phyloP scores from a whole-genome alignment of 163 green algal species.

The Prototheca cutis region DNA sequence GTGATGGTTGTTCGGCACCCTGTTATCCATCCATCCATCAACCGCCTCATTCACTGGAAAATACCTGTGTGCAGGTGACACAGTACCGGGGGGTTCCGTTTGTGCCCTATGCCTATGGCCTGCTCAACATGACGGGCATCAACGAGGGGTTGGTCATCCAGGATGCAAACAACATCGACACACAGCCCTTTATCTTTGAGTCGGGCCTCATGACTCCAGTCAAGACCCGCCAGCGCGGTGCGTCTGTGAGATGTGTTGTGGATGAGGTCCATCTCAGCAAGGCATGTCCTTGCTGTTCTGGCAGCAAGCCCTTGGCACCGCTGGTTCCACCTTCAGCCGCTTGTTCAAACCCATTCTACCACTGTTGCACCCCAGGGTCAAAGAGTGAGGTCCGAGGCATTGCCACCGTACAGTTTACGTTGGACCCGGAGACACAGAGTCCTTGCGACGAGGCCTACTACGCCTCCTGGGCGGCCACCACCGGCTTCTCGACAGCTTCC shows the following conservation, averaged over 20 bases:
- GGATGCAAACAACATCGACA: slow-evolving; percentile 6
- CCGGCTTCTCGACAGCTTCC: slow-evolving; percentile 14
- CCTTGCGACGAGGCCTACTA: slow-evolving; percentile 16
- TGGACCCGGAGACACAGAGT: slow-evolving; percentile 1
- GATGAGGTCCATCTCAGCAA: too few species aligned
- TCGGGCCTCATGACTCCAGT: slow-evolving; percentile 10
- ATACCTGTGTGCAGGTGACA: too few species aligned
- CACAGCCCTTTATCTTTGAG: slow-evolving; percentile 14
- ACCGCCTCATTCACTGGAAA: too few species aligned
- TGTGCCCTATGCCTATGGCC: background rate
- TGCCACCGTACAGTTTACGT: slow-evolving; percentile 5
- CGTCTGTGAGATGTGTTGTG: too few species aligned
- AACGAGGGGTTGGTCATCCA: slow-evolving; percentile 20
- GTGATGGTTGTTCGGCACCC: too few species aligned
- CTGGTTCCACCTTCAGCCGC: too few species aligned
- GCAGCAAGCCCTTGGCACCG: too few species aligned
- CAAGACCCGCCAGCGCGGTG: background rate
- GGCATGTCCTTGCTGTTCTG: too few species aligned
- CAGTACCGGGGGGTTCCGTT: slow-evolving; percentile 9
- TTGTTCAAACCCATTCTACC: too few species aligned
- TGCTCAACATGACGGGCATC: slow-evolving; percentile 23
- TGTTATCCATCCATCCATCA: too few species aligned
- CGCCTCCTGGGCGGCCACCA: slow-evolving; percentile 8
- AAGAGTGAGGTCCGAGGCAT: slow-evolving; percentile 11
- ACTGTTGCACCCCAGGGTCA: slow-evolving; percentile 11